These are phyloP conservation scores for Leccinum aurantiacum DNA, from an alignment of 768 basidiomycete genomes.

Conservation along the genomic window DNA sequence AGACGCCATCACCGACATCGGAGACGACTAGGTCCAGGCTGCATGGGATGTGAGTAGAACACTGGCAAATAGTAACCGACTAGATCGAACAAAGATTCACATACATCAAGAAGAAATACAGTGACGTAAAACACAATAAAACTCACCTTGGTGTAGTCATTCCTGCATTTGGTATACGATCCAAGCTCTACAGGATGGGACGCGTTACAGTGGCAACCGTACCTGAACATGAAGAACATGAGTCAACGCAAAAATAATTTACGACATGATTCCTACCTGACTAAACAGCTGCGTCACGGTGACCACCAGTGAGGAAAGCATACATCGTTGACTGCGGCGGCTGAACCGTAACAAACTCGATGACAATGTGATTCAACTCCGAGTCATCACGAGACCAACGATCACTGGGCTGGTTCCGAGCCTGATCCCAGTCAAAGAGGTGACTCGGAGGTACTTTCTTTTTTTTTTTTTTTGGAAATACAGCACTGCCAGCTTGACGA, in stretches of 20 bases:
- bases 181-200: constrained; percentile 92
- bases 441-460: too few species aligned
- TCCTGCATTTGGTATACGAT: constrained; percentile 90
- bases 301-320: constrained; percentile 95
- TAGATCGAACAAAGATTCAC: constrained; percentile 31
- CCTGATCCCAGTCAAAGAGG: too few species aligned
- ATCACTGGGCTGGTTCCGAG: constrained; percentile 55
- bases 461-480: too few species aligned
- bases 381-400: constrained; percentile 80
- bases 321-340: constrained; percentile 68
- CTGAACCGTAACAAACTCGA: constrained; percentile 94
- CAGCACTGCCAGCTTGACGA: too few species aligned
- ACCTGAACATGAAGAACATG: constrained; percentile 45
- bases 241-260: not conserved
- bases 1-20: constrained; percentile 89
- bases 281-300: constrained; percentile 69
- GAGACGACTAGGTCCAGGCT: constrained; percentile 84
- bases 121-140: constrained; percentile 82
- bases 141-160: constrained; percentile 87
- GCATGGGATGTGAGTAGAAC: not conserved
- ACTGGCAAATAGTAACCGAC: not conserved
- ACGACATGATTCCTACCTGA: constrained; percentile 55
- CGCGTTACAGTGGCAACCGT: constrained; percentile 99
- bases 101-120: constrained; percentile 96
- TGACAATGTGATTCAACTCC: constrained; percentile 86